Evolutionary conservation across 2,329 filamentous ascomycete species (phyloP).

Genomic region (Clonostachys sp.): DNA sequence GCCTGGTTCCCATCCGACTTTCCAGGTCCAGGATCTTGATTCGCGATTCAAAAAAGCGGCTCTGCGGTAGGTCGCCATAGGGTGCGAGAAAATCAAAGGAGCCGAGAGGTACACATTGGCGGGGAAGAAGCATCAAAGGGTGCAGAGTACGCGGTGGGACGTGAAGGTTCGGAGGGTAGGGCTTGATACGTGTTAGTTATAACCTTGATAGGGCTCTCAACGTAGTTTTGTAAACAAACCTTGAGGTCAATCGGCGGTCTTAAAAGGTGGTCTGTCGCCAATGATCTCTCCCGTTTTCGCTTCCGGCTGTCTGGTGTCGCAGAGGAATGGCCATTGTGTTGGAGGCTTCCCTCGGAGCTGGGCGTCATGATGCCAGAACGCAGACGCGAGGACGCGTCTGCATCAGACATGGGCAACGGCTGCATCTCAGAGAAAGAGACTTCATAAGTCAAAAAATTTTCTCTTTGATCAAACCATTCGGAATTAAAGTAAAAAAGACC

Average conservation of each 20-base stretch:
- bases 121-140: slow-evolving; percentile 58
- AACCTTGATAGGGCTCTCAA: not conserved
- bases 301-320: slow-evolving; percentile 16
- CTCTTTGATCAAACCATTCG: not conserved
- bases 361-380: slow-evolving; percentile 33
- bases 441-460: not conserved
- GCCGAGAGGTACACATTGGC: slow-evolving; percentile 56
- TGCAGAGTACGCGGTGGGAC: slow-evolving; percentile 50
- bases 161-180: slow-evolving; percentile 45
- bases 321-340: slow-evolving; percentile 20
- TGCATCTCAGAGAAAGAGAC: not conserved
- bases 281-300: slow-evolving; percentile 27
- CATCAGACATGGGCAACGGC: slow-evolving; percentile 7
- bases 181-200: slow-evolving; percentile 6
- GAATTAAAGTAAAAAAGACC: too few relatives aligned
- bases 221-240: slow-evolving; percentile 23
- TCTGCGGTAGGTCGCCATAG: slow-evolving; percentile 43
- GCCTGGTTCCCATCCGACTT: slow-evolving; percentile 47
- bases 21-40: slow-evolving; percentile 61
- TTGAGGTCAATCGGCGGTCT: slow-evolving; percentile 47
- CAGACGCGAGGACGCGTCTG: slow-evolving; percentile 44
- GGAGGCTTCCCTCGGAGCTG: slow-evolving; percentile 29
- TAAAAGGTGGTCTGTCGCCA: slow-evolving; percentile 46
- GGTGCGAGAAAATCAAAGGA: slow-evolving; percentile 52
- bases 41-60: slow-evolving; percentile 55